Base-by-base conservation (phyloP, 306 rosid species). In the Begonia masoniana region DNA sequence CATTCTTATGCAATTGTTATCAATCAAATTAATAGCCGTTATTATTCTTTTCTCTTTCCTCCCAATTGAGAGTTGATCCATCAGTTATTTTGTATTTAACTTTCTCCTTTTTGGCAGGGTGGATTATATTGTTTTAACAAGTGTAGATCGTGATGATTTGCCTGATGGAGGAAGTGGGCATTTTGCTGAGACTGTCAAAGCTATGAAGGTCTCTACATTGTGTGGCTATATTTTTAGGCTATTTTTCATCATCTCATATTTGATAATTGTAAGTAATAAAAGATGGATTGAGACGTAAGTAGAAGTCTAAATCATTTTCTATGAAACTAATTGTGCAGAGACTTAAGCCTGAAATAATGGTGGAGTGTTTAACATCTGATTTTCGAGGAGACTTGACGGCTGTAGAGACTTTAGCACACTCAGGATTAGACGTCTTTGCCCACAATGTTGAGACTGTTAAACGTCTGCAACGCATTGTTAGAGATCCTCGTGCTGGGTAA, bases 131-230 rank as follows among this genome's bases (percentile, higher is more conserved):
- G 95, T 86, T 54, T 68, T 86, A 42, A 86, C 95, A 14, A 91
- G 96, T 62, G 97, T 91, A 41, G 97, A 91, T 64, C 97, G 97
- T 51, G 97, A 91, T 71, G 97, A 91, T 78, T 47, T 91, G 51
- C 85, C 94, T n/a, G 97, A 91, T 60, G 97, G 97, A 61, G 97
- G 97, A 70, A 91, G 97, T 68, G 87, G 82, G 8, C 97, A 91
- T 71, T 91, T 85, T 76, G 94, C 96, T 54, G 74, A 78, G 64
- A 91, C 97, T 7, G 97, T 85, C 53, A 71, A 73, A 71, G 83
- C 96, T 52, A 74, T 85, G 85, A 91, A 91, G 97, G 97, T 79
- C 56, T 52, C 41, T 43, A 59, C 60, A 31, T 45, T 45, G 13
- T 45, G 4, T 45, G 3, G 49, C 39, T 31, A 51, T 51, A 63